These are phyloP conservation scores for Pouteria glomerata DNA, from an alignment of 148 eudicot species.

Conservation along the genomic window DNA sequence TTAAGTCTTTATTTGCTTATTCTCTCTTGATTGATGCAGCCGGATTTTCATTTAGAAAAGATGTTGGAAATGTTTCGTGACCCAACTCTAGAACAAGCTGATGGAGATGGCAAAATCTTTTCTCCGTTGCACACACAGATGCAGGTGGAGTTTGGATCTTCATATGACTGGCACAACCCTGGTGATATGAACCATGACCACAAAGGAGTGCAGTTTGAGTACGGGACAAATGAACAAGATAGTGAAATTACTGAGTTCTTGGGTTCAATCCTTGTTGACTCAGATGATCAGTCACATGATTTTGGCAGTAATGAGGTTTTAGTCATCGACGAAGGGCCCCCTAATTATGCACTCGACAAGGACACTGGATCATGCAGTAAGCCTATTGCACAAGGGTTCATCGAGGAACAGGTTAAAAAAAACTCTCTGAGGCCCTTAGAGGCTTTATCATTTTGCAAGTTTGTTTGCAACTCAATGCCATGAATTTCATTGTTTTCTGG, in stretches of 20 bases:
- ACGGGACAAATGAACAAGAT: slow-evolving; percentile 29
- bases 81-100: slow-evolving; percentile 20
- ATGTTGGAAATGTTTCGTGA: slow-evolving; percentile 21
- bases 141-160: slow-evolving; percentile 32
- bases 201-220: slow-evolving; percentile 28
- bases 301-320: slow-evolving; percentile 13
- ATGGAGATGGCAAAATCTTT: slow-evolving; percentile 34
- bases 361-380: slow-evolving; percentile 52
- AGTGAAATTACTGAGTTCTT: slow-evolving; percentile 46
- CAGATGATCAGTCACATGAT: slow-evolving; percentile 27
- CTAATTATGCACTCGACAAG: slow-evolving; percentile 8
- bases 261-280: slow-evolving; percentile 29
- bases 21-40: slow-evolving; percentile 33
- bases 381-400: slow-evolving; percentile 40
- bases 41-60: slow-evolving; percentile 42
- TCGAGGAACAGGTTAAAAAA: background rate
- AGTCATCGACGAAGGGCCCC: slow-evolving; percentile 17
- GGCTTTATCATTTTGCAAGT: background rate
- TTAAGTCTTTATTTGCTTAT: background rate
- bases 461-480: background rate
- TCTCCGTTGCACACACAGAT: slow-evolving; percentile 35
- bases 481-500: background rate
- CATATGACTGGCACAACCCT: slow-evolving; percentile 13
- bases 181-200: slow-evolving; percentile 24
- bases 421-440: background rate